Percentiles rank a stretch among this genome's conserved stretches.
Conservation (phyloP, 768 basidiomycete species). For the Kwoniella dejecticola region DNA sequence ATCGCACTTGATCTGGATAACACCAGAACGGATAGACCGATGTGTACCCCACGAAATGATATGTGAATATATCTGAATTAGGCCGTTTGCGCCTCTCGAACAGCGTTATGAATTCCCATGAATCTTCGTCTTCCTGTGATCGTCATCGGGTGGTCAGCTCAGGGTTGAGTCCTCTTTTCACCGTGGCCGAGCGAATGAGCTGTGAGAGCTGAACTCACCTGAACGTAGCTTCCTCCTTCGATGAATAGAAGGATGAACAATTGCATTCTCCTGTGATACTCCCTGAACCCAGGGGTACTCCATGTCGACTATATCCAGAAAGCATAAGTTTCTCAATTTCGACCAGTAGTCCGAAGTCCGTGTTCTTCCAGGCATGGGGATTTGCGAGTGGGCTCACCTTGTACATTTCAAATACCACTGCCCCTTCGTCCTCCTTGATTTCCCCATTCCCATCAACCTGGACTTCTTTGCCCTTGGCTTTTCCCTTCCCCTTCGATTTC, state of each 20-base stretch:
- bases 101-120: slow-evolving; percentile 90
- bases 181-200: no score
- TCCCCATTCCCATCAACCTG: slow-evolving; percentile 28
- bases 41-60: slow-evolving; percentile 93
- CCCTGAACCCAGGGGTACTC: slow-evolving; percentile 80
- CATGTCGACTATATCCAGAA: slow-evolving; percentile 68
- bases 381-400: slow-evolving; percentile 65
- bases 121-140: slow-evolving; percentile 76
- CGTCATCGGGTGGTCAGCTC: no score
- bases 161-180: no score
- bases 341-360: no score
- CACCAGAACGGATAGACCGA: slow-evolving; percentile 94
- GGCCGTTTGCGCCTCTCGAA: slow-evolving; percentile 77
- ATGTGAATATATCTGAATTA: slow-evolving; percentile 59
- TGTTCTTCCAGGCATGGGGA: no score
- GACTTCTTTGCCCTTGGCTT: slow-evolving; percentile 57
- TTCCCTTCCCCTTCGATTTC: slow-evolving; percentile 62
- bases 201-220: no score
- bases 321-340: no score
- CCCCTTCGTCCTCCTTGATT: slow-evolving; percentile 62
- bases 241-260: slow-evolving; percentile 91
- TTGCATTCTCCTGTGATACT: slow-evolving; percentile 91
- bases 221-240: slow-evolving; percentile 91
- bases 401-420: slow-evolving; percentile 82
- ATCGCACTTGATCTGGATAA: slow-evolving; percentile 84